A percentile compares a stretch with the other conserved stretches of the same genome.
Conservation (phyloP, 371 early-diverging fungal species). For the Mortierella sp. region DNA sequence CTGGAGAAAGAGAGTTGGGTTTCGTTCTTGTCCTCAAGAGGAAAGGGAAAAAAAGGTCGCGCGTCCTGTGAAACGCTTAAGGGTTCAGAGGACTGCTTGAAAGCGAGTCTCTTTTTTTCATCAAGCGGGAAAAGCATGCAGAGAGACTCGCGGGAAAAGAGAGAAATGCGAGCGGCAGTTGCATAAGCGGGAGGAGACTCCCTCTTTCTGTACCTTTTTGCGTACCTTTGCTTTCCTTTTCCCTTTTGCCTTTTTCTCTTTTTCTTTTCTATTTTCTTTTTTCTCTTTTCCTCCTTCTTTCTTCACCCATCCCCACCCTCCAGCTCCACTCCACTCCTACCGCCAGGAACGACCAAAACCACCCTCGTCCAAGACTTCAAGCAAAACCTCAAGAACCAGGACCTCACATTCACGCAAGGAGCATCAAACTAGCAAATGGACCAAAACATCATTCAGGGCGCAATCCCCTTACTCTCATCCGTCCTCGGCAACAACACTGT, state of each 20-base stretch:
- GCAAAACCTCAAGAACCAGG: neutral
- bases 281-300: neutral
- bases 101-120: neutral
- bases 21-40: neutral
- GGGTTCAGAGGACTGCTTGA: neutral
- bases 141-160: neutral
- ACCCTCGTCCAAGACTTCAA: neutral
- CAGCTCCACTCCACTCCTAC: neutral
- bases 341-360: neutral
- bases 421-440: conserved; percentile 20
- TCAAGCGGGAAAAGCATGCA: neutral
- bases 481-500: conserved; percentile 46
- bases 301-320: neutral
- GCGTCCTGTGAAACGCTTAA: neutral
- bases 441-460: conserved; percentile 39
- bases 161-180: neutral
- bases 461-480: conserved; percentile 37
- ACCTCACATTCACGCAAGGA: neutral
- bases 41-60: neutral
- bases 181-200: neutral
- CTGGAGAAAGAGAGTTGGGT: neutral
- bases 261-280: neutral
- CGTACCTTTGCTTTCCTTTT: neutral
- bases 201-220: neutral
- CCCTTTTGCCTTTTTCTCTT: neutral